These are phyloP conservation scores for Cordyceps cicadae DNA, from an alignment of 2,329 filamentous ascomycete genomes.

Conservation along the genomic window DNA sequence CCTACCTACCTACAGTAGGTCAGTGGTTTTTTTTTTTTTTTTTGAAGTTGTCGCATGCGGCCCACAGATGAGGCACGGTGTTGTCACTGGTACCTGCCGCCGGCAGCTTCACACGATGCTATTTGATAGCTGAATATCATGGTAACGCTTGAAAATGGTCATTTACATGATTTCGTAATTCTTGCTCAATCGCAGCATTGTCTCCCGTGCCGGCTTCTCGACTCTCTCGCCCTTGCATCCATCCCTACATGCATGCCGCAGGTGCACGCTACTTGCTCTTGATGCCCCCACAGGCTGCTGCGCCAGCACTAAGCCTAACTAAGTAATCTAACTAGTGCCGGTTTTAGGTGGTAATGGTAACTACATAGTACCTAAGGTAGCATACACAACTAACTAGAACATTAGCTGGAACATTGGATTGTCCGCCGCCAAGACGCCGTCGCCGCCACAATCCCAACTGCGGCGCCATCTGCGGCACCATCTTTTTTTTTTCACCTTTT, in stretches of 20 bases:
- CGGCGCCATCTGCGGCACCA: neutral
- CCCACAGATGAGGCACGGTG: neutral
- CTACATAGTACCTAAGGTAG: too few species aligned
- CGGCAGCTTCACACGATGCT: too few species aligned
- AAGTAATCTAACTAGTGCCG: neutral
- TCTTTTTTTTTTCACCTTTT: neutral
- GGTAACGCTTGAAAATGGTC: too few species aligned
- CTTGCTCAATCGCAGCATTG: too few species aligned
- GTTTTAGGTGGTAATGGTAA: neutral
- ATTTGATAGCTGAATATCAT: too few species aligned
- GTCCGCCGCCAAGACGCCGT: conserved; percentile 1
- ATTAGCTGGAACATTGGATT: neutral
- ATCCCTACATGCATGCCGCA: too few species aligned
- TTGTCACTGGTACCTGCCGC: neutral
- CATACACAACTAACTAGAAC: too few species aligned
- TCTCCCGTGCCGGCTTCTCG: too few species aligned
- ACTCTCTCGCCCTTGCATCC: too few species aligned
- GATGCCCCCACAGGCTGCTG: neutral
- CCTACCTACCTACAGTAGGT: neutral
- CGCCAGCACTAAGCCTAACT: neutral
- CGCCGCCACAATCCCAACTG: conserved; percentile 4
- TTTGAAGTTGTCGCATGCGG: neutral
- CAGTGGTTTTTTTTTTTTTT: too few species aligned
- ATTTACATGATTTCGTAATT: too few species aligned
- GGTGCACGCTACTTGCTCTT: too few species aligned